These are phyloP conservation scores for Clavaria fumosa DNA, from an alignment of 768 basidiomycete genomes.

Conservation along the genomic window DNA sequence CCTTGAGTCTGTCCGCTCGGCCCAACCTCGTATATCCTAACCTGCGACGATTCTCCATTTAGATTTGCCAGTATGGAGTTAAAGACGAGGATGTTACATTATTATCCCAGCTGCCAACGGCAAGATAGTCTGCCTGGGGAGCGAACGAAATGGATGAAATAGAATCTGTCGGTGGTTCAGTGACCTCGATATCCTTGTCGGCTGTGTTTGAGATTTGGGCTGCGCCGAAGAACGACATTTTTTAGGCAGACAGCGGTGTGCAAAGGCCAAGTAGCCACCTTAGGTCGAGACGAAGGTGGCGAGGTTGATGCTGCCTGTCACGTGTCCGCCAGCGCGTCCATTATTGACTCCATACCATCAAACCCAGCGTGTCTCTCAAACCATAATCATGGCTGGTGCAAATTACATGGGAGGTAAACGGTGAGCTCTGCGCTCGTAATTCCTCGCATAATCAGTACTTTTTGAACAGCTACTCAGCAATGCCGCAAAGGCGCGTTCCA, in stretches of 20 bases:
- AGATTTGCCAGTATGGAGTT: not conserved
- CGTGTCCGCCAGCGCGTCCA: no score
- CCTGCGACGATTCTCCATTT: conserved; percentile 27
- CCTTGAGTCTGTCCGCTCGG: conserved; percentile 41
- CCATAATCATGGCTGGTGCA: conserved; percentile 30
- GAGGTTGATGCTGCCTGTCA: no score
- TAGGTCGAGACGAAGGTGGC: no score
- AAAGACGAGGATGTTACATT: conserved; percentile 31
- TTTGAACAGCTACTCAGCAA: conserved; percentile 26
- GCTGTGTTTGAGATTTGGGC: conserved; percentile 1
- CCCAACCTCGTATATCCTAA: conserved; percentile 59
- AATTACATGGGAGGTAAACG: conserved; percentile 69
- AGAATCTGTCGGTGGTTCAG: conserved; percentile 50
- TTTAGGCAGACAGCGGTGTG: no score
- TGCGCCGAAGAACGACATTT: conserved; percentile 6
- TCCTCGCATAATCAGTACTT: not conserved
- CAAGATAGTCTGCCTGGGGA: conserved; percentile 52
- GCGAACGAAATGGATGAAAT: conserved; percentile 54
- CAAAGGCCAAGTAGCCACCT: not conserved
- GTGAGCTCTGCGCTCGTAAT: no score
- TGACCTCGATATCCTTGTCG: conserved; percentile 41
- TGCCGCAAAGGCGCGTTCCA: conserved; percentile 38
- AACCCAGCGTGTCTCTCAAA: no score
- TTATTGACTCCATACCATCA: no score
- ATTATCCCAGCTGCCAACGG: conserved; percentile 65